Base-by-base conservation (phyloP, 768 basidiomycete species). In the Leccinum subtestaceum region DNA sequence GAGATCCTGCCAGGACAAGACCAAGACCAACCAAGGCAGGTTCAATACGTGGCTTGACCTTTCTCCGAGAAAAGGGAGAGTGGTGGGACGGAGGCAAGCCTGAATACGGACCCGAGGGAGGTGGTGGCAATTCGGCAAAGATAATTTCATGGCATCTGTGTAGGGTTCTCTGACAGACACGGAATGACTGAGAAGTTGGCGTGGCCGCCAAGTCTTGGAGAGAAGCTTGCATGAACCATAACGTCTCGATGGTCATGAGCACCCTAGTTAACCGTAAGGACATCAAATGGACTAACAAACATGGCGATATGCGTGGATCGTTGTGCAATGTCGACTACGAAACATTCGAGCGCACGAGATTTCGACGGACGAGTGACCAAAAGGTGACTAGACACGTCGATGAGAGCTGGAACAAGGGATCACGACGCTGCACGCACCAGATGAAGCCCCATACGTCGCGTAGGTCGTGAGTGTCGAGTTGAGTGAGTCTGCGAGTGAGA, bases 141-240 rank as follows among this genome's bases (percentile, higher is more conserved):
- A 99, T 96, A 72, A 98, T 95, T 76, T 95, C 90, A 74, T 98
- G 95, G 68, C 95, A 95, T 71, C 84, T 84, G 71, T 91, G 91
- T 59, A 98, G 77, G 40, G 95, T 85, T 60, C 96, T 85, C 74
- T 95, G 93, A 72, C 97, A 98, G 58, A 96, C 89, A 51, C 84
- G 77, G 75, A 98, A 98, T 1, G 94, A 92, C 46, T 77, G 82
- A 3, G 93, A 87, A 51, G 85, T 82, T 13, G 80, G 48, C 74
- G 66, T 46, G 10, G 65, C 59, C 50, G 60, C 82, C 8, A 98
- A 79, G 73, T 99, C 97, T 58, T 84, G 85, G 19, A 99, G 80
- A 27, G 91, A 86, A 15, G 96, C 93, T 83, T 98, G 97, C 89
- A 98, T 95, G 75, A 95, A 97, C 95, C 96, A 98, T 48, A 99